Evolutionary conservation across 257 asterid species (phyloP), one percentile per base, ranked within the genome.

Genomic region (Scutellaria galericulata): DNA sequence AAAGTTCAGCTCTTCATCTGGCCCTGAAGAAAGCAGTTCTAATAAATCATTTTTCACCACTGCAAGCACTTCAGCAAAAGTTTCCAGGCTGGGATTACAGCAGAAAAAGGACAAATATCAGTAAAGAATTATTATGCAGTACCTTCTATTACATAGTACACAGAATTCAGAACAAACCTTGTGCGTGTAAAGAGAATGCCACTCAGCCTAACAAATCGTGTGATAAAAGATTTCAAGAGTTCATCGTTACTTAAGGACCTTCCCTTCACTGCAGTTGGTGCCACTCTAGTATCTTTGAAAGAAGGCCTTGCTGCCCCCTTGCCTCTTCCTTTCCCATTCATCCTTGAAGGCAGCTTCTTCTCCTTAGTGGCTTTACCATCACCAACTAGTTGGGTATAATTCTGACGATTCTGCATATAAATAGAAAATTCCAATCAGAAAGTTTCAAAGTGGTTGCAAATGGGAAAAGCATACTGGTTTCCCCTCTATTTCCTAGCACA

Each of bases 171-270:
- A 62, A 77, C 79, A 75, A 64, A 91, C 97, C 96, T 91, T 58
- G 97, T 89, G 65, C 95, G 89, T 11, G 93, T 87, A 71, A 89
- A 91, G 14, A 91, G 88, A 78, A 91, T 83, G 46, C 96, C 97
- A 79, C 88, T 88, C n/a, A 89, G 81, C 76, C 96, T 85, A 66
- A 91, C 81, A 85, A 87, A 85, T 55, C 87, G 81, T 4, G 86
- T 86, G 66, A 76, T 64, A 71, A 91, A 89, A 50, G 80, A 82
- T 74, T 73, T 87, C 63, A 83, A 75, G 60, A 82, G 70, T 35
- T 84, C 90, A 24, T 73, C 37, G 44, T 70, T 72, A 74, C 71
- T 68, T 53, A 82, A 64, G 27, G 80, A 66, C 71, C 39, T 82
- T 55, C 78, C 88, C 82, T 70, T 84, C 57, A 71, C 82, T 27